Percentiles rank a stretch among this genome's conserved stretches.
Conservation (phyloP, 225 moss, liverwort and hornwort species). For the Polytrichum commune region DNA sequence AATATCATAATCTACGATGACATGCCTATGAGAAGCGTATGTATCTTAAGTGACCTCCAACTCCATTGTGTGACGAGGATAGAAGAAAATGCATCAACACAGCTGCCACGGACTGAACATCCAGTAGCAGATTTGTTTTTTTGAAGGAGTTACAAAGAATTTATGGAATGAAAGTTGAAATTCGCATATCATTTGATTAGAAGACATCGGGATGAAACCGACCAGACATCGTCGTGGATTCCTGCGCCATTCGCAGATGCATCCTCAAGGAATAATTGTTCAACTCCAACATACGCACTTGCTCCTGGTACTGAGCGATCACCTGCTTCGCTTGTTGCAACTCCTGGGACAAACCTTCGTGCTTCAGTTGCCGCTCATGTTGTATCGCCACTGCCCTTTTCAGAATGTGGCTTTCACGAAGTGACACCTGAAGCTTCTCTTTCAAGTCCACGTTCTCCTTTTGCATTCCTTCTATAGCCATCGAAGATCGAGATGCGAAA, state of each 20-base stretch:
- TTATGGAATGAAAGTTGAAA: too few species aligned
- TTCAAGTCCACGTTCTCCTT: conserved; percentile 70
- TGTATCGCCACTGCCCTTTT: conserved; percentile 89
- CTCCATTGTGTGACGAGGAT: conserved; percentile 4
- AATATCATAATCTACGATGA: conserved; percentile 13
- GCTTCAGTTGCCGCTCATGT: conserved; percentile 86
- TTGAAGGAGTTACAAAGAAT: not conserved
- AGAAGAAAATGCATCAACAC: not conserved
- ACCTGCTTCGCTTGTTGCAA: conserved; percentile 71
- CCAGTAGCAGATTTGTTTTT: conserved; percentile 8
- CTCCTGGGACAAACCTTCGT: conserved; percentile 75
- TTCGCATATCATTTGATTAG: conserved; percentile 16
- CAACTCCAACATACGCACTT: conserved; percentile 75
- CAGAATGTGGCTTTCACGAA: conserved; percentile 84
- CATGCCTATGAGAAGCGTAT: too few species aligned
- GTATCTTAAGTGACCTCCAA: conserved; percentile 4
- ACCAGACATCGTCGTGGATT: conserved; percentile 87
- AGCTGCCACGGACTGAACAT: conserved; percentile 13
- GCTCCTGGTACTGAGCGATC: conserved; percentile 84
- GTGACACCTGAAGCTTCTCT: conserved; percentile 80
- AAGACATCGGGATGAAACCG: conserved; percentile 93
- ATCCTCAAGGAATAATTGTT: conserved; percentile 71
- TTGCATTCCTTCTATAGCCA: conserved; percentile 52
- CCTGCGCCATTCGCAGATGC: conserved; percentile 92
- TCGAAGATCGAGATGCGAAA: conserved; percentile 50